phyloP scores from a whole-genome alignment of 805 yeast species.

The Saturnispora quitensis region DNA sequence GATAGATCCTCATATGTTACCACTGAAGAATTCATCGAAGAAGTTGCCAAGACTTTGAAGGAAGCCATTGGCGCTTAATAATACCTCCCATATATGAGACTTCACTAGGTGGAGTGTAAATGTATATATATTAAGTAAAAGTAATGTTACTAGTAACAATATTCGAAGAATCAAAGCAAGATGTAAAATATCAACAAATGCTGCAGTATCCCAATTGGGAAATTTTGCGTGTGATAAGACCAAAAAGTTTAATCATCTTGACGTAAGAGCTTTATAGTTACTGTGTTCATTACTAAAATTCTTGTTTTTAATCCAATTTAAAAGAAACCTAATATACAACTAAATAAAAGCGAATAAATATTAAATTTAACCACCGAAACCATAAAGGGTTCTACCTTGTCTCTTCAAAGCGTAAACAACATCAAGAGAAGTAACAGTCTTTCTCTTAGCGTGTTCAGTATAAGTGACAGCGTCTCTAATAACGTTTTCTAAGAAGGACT shows the following conservation, averaged over 20 bases:
- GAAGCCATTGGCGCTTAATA: conserved; percentile 14
- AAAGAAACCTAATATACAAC: conserved; percentile 9
- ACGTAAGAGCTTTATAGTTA: background rate
- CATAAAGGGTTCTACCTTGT: conserved; percentile 99
- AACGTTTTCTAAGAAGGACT: conserved; percentile 92
- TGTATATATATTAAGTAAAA: background rate
- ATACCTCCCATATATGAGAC: background rate
- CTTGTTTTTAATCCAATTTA: conserved; percentile 1
- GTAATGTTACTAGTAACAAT: background rate
- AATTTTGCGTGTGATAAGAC: background rate
- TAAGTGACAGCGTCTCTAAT: conserved; percentile 99
- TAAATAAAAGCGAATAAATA: conserved; percentile 2
- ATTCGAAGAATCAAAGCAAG: too few relatives aligned
- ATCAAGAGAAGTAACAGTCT: conserved; percentile 97
- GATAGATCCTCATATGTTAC: conserved; percentile 76
- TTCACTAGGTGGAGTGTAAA: background rate
- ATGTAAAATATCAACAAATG: background rate
- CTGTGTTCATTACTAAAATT: background rate
- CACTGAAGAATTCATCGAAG: conserved; percentile 83
- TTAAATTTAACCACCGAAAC: conserved; percentile 91
- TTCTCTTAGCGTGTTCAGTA: conserved; percentile 99
- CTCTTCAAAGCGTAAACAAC: conserved; percentile 99
- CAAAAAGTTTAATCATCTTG: background rate
- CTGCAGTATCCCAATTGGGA: background rate
- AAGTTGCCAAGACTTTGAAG: conserved; percentile 60